Evolutionary conservation across 2,329 filamentous ascomycete species (phyloP), one percentile per base, ranked within the genome.

Genomic region (Sordariomycetes sp.): DNA sequence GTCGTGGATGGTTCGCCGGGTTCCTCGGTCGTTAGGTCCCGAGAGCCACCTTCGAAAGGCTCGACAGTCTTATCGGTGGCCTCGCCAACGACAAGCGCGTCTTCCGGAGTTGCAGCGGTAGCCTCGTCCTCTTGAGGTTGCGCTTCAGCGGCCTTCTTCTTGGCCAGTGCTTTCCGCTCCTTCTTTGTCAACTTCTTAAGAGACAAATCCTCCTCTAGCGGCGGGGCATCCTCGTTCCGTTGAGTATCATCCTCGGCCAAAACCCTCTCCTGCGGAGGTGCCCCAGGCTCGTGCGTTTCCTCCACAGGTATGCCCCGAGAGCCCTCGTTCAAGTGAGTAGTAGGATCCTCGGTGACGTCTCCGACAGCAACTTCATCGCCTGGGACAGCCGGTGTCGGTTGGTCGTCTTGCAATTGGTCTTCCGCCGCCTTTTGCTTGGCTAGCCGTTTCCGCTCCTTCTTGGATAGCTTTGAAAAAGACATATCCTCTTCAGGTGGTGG

Each of bases 161-260:
- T 54, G 4, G 28, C 53, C 22, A 25, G 37, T 34, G 35, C 53
- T 24, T 40, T 32, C 37, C 37, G 46, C 52, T 59, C 50, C 20
- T 55, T 55, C 57, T 67, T 69, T 60, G 66, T 71, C n/a, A 66
- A 68, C 60, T 66, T 69, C 60, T 65, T 69, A 2, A 65, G 61
- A 28, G 68, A 64, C 64, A 67, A 64, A 22, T 70, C 69, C 25
- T 70, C 73, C 24, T 60, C 53, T 18, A 57, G 16, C 53, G 56
- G 10, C 59, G 58, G 14, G 37, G 37, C 14, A 14, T 14, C 58
- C 18, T n/a, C 37, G 3, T 43, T n/a, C 12, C 4, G 53, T 57
- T n/a, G 57, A 18, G 25, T 11, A 32, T 11, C 46, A 37, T n/a
- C 20, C 32, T 58, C 55, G 14, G 24, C 28, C 28, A 32, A 32